phyloP scores from a whole-genome alignment of 768 basidiomycete species.

The Termitomyces titanicus region DNA sequence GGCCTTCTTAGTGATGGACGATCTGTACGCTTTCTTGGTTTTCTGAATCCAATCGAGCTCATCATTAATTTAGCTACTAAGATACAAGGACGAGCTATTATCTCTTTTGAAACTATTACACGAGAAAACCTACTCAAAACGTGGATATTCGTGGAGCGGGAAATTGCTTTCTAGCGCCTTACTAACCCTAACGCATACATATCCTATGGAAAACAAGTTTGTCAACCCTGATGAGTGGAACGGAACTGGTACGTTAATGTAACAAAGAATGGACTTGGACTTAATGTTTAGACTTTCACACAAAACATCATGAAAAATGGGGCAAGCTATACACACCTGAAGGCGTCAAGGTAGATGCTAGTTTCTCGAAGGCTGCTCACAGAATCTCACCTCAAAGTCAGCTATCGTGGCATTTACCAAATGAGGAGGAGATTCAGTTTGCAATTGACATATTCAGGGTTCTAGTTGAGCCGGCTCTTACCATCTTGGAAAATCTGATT shows the following conservation, averaged over 20 bases:
- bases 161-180: constrained; percentile 71
- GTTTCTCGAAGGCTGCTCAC: neutral
- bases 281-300: constrained; percentile 52
- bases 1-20: constrained; percentile 46
- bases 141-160: constrained; percentile 79
- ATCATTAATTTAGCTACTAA: constrained; percentile 46
- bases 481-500: constrained; percentile 53
- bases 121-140: constrained; percentile 71
- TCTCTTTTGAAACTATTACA: constrained; percentile 60
- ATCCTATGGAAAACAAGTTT: constrained; percentile 77
- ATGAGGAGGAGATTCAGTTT: constrained; percentile 68
- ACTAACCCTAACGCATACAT: constrained; percentile 74
- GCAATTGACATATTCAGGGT: constrained; percentile 65
- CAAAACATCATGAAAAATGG: constrained; percentile 73
- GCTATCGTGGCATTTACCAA: constrained; percentile 80
- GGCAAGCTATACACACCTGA: constrained; percentile 70
- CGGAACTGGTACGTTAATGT: constrained; percentile 50
- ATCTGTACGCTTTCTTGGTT: constrained; percentile 40
- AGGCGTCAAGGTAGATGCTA: constrained; percentile 57
- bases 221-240: constrained; percentile 76
- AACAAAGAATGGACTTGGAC: neutral
- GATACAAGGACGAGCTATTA: constrained; percentile 59
- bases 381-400: constrained; percentile 19
- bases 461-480: constrained; percentile 61
- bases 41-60: neutral